These are phyloP conservation scores for Penicillium sp. DNA, from an alignment of 2,329 filamentous ascomycete species.

Conservation along the genomic window DNA sequence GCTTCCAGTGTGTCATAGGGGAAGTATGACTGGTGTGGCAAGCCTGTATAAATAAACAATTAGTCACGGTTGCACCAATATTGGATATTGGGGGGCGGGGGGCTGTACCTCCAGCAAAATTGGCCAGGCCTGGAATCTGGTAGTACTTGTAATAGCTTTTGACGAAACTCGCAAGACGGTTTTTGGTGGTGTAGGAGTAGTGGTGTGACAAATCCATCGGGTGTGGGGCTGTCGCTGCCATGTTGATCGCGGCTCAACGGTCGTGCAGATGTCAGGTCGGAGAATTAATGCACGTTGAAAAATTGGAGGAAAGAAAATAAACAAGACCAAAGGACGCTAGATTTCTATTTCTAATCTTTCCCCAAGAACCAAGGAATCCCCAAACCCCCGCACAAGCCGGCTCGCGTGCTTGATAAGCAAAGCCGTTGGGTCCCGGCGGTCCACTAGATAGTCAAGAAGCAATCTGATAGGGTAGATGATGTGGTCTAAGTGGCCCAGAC, in stretches of 20 bases:
- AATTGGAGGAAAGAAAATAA: neutral
- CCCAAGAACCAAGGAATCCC: neutral
- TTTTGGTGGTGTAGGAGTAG: conserved; percentile 68
- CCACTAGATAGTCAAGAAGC: neutral
- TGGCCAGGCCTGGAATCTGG: conserved; percentile 59
- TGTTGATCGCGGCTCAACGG: conserved; percentile 19
- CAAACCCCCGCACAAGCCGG: conserved; percentile 2
- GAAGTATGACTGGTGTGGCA: conserved; percentile 80
- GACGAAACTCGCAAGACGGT: conserved; percentile 64
- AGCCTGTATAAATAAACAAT: conserved; percentile 52
- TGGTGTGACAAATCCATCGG: conserved; percentile 80
- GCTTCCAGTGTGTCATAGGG: conserved; percentile 90
- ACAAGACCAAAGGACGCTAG: neutral
- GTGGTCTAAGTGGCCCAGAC: neutral
- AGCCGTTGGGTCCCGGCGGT: neutral
- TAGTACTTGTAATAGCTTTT: conserved; percentile 90
- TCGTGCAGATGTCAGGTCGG: conserved; percentile 6
- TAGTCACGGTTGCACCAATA: neutral
- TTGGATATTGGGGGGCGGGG: neutral
- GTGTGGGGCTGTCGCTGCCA: conserved; percentile 28
- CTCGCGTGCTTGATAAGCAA: conserved; percentile 18
- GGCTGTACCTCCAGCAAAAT: conserved; percentile 58
- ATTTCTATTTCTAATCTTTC: conserved; percentile 4
- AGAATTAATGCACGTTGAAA: neutral
- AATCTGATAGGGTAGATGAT: neutral